Conservation (phyloP, 2,329 filamentous ascomycete genomes). For the Aaosphaeria pasadenensis region DNA sequence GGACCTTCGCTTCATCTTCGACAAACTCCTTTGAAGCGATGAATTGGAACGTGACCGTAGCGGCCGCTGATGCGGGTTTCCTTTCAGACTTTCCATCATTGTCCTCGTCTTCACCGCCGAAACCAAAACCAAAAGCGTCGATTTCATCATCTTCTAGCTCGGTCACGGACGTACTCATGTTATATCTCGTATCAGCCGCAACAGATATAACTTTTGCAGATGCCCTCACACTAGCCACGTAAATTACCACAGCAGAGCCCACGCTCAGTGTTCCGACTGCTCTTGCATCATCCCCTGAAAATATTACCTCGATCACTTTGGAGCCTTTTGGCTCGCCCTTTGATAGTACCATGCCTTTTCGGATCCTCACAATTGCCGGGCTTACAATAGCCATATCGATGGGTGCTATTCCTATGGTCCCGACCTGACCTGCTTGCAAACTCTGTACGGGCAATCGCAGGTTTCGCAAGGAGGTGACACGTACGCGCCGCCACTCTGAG, state of each 20-base stretch:
- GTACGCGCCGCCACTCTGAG: constrained; percentile 72
- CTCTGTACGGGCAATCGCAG: constrained; percentile 77
- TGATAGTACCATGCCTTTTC: constrained; percentile 81
- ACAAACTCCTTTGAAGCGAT: constrained; percentile 70
- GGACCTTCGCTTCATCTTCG: constrained; percentile 65
- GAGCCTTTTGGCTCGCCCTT: constrained; percentile 55
- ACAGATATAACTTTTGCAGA: constrained; percentile 68
- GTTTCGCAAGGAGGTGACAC: constrained; percentile 82
- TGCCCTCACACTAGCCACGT: constrained; percentile 82
- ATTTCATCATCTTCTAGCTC: constrained; percentile 16
- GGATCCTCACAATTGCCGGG: constrained; percentile 40
- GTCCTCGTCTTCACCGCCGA: constrained; percentile 16
- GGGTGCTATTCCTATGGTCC: constrained; percentile 75
- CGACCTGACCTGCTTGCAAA: constrained; percentile 78
- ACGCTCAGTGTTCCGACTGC: constrained; percentile 62
- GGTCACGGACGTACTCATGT: constrained; percentile 12
- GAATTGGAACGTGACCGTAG: constrained; percentile 65
- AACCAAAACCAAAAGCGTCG: constrained; percentile 56
- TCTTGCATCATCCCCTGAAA: constrained; percentile 51
- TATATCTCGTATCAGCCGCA: constrained; percentile 6
- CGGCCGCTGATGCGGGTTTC: constrained; percentile 24
- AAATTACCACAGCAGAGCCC: constrained; percentile 74
- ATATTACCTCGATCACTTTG: constrained; percentile 59
- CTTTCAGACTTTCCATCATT: constrained; percentile 6
- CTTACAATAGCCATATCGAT: constrained; percentile 22